A percentile compares a stretch with the other conserved stretches of the same genome.
Conservation (phyloP, 2,329 filamentous ascomycete species). For the Phyllosticta citrichinensis region DNA sequence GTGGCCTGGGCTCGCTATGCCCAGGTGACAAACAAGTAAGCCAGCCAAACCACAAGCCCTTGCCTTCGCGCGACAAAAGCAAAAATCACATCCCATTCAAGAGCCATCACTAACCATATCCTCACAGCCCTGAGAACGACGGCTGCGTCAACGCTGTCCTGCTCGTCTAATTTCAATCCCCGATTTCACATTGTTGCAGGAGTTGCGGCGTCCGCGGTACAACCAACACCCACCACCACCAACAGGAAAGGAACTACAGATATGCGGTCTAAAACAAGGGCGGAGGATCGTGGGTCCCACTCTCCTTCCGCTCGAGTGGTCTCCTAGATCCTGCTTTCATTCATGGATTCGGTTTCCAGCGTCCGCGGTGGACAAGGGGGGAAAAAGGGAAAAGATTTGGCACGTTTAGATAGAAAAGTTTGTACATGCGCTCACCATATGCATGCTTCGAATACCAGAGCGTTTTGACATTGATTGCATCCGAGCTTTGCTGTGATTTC, state of each 20-base stretch:
- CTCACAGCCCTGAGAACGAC: slow-evolving; percentile 27
- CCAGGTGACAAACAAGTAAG: slow-evolving; percentile 19
- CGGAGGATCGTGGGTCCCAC: too few species aligned
- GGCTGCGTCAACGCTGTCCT: slow-evolving; percentile 25
- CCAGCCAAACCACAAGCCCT: not conserved
- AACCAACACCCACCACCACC: not conserved
- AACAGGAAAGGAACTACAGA: too few species aligned
- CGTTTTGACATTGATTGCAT: not conserved
- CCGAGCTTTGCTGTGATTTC: too few species aligned
- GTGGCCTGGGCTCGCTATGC: slow-evolving; percentile 64
- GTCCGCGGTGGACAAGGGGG: too few species aligned
- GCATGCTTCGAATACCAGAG: not conserved
- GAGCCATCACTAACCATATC: not conserved
- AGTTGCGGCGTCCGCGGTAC: not conserved
- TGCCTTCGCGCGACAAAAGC: not conserved
- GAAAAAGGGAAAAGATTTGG: not conserved
- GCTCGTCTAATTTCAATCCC: not conserved
- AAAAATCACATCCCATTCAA: not conserved
- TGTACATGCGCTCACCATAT: not conserved
- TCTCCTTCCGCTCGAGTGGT: too few species aligned
- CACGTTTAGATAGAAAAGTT: not conserved
- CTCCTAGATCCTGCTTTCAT: not conserved
- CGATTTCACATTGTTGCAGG: not conserved
- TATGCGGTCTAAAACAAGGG: too few species aligned
- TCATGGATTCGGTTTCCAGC: not conserved